These are phyloP conservation scores for Lactarius akahatsu DNA, from an alignment of 768 basidiomycete genomes.

Conservation along the genomic window DNA sequence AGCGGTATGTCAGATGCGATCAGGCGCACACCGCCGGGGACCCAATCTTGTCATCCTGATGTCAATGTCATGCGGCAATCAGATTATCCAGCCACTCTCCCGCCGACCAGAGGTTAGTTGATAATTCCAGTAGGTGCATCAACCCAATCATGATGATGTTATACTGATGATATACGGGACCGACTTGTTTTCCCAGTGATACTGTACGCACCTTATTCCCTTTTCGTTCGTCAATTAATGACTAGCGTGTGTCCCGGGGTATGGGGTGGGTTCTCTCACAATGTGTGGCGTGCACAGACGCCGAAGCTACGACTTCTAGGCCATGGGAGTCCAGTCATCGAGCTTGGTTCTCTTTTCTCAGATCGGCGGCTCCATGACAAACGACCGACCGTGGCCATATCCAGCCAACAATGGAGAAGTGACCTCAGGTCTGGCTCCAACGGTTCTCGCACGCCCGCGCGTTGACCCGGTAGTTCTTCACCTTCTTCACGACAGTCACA, in stretches of 20 bases:
- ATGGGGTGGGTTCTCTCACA: neutral
- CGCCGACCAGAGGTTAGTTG: neutral
- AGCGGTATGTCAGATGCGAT: neutral
- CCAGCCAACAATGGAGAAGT: neutral
- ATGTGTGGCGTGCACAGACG: neutral
- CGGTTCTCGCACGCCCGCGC: neutral
- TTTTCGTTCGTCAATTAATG: neutral
- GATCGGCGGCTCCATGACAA: neutral
- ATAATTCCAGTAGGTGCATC: neutral
- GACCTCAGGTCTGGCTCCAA: neutral
- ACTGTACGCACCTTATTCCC: neutral
- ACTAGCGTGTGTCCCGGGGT: neutral
- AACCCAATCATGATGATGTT: neutral
- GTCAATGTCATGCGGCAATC: neutral
- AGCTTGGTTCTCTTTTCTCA: neutral
- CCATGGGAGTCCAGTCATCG: neutral
- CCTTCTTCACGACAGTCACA: slow-evolving; percentile 1
- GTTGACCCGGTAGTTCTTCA: neutral
- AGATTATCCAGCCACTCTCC: slow-evolving; percentile 2
- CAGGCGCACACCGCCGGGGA: neutral
- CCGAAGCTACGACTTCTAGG: neutral
- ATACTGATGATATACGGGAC: neutral
- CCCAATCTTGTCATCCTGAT: neutral
- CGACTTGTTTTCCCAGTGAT: neutral
- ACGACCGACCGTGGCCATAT: neutral